Conservation (phyloP, 2,329 filamentous ascomycete species). For the Moelleriella libera region DNA sequence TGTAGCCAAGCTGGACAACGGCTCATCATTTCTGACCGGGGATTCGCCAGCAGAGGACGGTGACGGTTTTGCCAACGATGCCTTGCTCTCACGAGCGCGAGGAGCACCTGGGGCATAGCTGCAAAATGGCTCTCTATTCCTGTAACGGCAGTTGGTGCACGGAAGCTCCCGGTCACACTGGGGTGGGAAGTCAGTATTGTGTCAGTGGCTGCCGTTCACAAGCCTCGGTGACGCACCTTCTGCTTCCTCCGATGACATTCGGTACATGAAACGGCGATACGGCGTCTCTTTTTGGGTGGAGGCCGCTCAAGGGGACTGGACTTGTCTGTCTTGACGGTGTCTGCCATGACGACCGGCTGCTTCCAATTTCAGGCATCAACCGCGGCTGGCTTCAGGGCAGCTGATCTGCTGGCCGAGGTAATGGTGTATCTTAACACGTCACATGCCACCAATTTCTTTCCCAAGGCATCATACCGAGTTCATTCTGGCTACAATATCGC, state of each 20-base stretch:
- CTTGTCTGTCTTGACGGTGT: no score
- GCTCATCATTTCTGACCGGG: constrained; percentile 10
- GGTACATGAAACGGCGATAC: constrained; percentile 47
- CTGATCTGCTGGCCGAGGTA: no score
- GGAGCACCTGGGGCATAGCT: constrained; percentile 39
- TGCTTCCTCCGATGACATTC: constrained; percentile 52
- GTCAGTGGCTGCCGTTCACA: neutral
- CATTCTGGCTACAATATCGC: no score
- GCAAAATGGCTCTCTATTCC: constrained; percentile 41
- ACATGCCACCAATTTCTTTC: no score
- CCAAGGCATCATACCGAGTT: no score
- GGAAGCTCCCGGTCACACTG: constrained; percentile 44
- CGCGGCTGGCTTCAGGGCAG: no score
- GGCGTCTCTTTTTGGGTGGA: constrained; percentile 40
- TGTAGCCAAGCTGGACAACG: constrained; percentile 26
- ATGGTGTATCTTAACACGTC: no score
- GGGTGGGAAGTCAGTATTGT: neutral
- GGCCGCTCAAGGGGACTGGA: constrained; percentile 8
- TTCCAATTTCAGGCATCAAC: no score
- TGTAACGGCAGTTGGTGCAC: constrained; percentile 43
- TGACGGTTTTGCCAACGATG: neutral
- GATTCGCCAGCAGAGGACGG: neutral
- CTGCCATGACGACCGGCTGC: no score
- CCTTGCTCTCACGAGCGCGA: constrained; percentile 19
- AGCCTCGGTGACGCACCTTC: constrained; percentile 24